Conservation (phyloP, 768 basidiomycete genomes). For the Arthromyces matolae region DNA sequence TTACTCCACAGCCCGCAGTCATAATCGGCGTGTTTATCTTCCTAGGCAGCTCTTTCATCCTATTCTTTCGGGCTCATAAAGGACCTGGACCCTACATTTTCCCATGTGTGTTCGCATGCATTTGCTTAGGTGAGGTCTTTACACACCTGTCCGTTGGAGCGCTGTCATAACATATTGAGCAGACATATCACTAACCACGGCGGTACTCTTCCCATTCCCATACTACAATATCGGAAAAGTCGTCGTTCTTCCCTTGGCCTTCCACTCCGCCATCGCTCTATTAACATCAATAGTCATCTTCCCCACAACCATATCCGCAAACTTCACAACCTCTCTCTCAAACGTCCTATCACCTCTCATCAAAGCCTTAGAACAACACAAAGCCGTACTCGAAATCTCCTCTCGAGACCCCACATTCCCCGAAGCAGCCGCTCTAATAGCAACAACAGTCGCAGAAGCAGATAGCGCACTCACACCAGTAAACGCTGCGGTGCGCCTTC, state of each 20-base stretch:
- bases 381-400: slow-evolving; percentile 38
- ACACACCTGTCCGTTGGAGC: no score
- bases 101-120: slow-evolving; percentile 54
- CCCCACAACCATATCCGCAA: slow-evolving; percentile 57
- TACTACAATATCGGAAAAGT: slow-evolving; percentile 53
- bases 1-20: slow-evolving; percentile 42
- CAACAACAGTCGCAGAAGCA: slow-evolving; percentile 28
- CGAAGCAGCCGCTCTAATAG: slow-evolving; percentile 26
- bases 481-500: slow-evolving; percentile 46
- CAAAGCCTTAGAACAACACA: slow-evolving; percentile 43
- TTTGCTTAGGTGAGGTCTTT: slow-evolving; percentile 45
- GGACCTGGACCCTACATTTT: slow-evolving; percentile 64
- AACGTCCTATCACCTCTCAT: slow-evolving; percentile 46
- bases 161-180: slow-evolving; percentile 3
- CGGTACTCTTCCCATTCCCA: slow-evolving; percentile 61
- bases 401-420: slow-evolving; percentile 39
- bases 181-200: slow-evolving; percentile 61
- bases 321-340: slow-evolving; percentile 50
- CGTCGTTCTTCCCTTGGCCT: slow-evolving; percentile 53
- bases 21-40: slow-evolving; percentile 64
- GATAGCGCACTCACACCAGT: slow-evolving; percentile 54
- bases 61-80: slow-evolving; percentile 55
- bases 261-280: slow-evolving; percentile 59
- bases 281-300: slow-evolving; percentile 52
- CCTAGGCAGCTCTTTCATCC: slow-evolving; percentile 50